Percentiles rank a stretch among this genome's conserved stretches.
These are phyloP conservation scores for Colletotrichum godetiae DNA, from an alignment of 2,329 filamentous ascomycete genomes.

Conservation along the genomic window DNA sequence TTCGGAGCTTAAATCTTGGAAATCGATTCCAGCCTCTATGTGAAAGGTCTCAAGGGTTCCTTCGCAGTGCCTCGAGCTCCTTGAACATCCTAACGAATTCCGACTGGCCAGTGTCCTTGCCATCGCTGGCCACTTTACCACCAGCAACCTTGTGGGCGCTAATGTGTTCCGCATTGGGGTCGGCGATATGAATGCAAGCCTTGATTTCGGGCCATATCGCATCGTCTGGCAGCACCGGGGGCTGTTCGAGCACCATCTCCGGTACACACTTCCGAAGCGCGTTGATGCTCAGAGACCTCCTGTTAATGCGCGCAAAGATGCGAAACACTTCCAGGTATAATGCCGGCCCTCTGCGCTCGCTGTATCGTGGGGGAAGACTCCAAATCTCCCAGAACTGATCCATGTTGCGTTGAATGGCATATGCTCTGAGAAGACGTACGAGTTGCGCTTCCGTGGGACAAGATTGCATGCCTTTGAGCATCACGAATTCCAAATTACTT, in stretches of 20 bases:
- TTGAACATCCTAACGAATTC: conserved; percentile 45
- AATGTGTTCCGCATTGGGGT: conserved; percentile 58
- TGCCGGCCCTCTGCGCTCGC: conserved; percentile 57
- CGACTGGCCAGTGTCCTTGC: conserved; percentile 30
- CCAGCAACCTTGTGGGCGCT: conserved; percentile 34
- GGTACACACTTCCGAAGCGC: conserved; percentile 65
- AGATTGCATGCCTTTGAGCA: conserved; percentile 49
- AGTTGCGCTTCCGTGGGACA: conserved; percentile 52
- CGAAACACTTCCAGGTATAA: conserved; percentile 68
- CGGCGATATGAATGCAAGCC: conserved; percentile 65
- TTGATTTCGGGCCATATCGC: conserved; percentile 60
- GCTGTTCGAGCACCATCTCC: conserved; percentile 68
- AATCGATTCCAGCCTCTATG: neutral
- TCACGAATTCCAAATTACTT: conserved; percentile 56
- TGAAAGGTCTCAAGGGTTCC: neutral
- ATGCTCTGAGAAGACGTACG: conserved; percentile 56
- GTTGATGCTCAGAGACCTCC: conserved; percentile 57
- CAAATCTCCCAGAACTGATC: conserved; percentile 71
- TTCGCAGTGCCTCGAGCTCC: conserved; percentile 35
- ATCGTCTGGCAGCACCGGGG: conserved; percentile 57
- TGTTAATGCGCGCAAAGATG: conserved; percentile 56
- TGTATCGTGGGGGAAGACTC: conserved; percentile 63
- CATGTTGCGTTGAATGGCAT: conserved; percentile 62
- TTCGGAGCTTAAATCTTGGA: neutral
- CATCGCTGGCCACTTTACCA: neutral